Evolutionary conservation across 495 filamentous ascomycete genomes (phyloP), one percentile per base, ranked within the genome.

Genomic region (Clohesyomyces aquaticus): DNA sequence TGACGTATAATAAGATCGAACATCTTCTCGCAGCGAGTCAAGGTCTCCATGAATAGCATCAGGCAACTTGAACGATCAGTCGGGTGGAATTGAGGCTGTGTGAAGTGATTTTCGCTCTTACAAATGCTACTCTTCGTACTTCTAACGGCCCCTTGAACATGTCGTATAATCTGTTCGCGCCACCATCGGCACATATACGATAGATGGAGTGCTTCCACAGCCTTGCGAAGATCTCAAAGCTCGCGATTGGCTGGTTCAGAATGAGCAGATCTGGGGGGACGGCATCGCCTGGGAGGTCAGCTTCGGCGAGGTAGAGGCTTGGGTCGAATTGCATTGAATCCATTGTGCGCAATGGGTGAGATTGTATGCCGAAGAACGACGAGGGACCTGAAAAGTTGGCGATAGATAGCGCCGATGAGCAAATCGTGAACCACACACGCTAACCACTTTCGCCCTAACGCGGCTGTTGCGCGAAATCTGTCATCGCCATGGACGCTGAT

Each of bases 111-210:
- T 38, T 12, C 29, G 23, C n/a, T 12, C 75, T 69, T 76, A 85
- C 82, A 72, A 73, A 76, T 21, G 56, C 71, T 46, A 50, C 65
- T 68, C 80, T 75, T 38, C 64, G 67, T 8, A 32, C 52, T 66
- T 76, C 73, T 65, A 75, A 71, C 69, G 76, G 70, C 28, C 50
- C 56, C 21, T 55, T 26, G 28, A 80, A 75, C 10, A 79, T 74
- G 50, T 92, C 85, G 63, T 87, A 85, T 29, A 96, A 80, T 12
- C 81, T 80, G 75, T 98, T 97, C 46, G 92, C 91, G 23, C 91
- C 94, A 35, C 94, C 94, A 78, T 98, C 94, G 25, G 91, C 94
- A 66, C 89, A 94, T 51, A 96, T 58, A 19, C 65, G 59, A 42
- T 69, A 74, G 12, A 53, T 32, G 9, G 71, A 55, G 49, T 75